These are phyloP conservation scores for Mucor indicus DNA, from an alignment of 371 early-diverging fungal species.

Conservation along the genomic window DNA sequence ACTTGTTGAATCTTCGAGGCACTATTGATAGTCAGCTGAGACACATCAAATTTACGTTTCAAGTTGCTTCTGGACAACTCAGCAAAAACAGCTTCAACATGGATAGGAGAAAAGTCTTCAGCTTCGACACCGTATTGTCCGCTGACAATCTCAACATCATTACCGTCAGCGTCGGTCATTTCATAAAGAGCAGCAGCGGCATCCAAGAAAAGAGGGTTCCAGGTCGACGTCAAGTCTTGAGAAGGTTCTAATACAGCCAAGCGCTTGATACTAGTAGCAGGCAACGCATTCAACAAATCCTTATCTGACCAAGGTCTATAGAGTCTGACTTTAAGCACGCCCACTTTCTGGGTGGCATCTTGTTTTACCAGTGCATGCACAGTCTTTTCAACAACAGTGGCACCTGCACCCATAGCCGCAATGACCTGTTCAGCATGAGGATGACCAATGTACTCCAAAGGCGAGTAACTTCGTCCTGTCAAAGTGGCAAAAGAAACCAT, in stretches of 20 bases:
- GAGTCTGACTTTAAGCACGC: conserved; percentile 61
- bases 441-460: conserved; percentile 52
- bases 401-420: conserved; percentile 63
- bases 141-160: conserved; percentile 47
- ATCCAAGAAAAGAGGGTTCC: conserved; percentile 81
- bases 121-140: conserved; percentile 51
- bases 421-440: conserved; percentile 54
- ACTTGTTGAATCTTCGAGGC: not conserved
- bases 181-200: conserved; percentile 69
- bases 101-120: conserved; percentile 29
- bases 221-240: conserved; percentile 58
- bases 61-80: conserved; percentile 14
- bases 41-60: conserved; percentile 30
- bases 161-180: conserved; percentile 39
- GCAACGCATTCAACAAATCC: conserved; percentile 55
- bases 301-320: conserved; percentile 64
- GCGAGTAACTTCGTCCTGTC: conserved; percentile 46
- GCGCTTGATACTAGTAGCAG: conserved; percentile 47
- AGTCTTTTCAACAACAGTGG: conserved; percentile 49
- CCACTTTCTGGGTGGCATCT: conserved; percentile 37
- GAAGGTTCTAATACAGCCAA: conserved; percentile 69
- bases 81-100: conserved; percentile 36
- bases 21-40: conserved; percentile 6
- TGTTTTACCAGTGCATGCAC: conserved; percentile 9
- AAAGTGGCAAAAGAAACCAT: conserved; percentile 39